Evolutionary conservation across 805 yeast genomes (phyloP), one percentile per base, ranked within the genome.

Genomic region (Metschnikowia lunata): DNA sequence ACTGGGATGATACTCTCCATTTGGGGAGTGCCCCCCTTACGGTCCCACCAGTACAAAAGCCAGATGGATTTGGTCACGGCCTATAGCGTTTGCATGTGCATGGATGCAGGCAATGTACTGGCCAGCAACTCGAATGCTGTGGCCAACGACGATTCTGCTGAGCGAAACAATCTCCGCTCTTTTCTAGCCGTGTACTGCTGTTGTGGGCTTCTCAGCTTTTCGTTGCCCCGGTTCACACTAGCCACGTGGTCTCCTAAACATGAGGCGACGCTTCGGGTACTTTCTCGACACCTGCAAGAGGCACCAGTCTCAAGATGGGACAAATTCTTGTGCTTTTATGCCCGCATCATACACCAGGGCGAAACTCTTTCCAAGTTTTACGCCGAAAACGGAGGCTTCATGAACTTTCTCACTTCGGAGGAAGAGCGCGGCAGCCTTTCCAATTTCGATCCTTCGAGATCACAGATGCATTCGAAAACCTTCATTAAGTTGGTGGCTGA

Each of bases 11-110:
- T 74, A 1, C 54, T 76, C 9, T 74, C 80, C 6, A 52, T 74
- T 7, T 78, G 83, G 83, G 71, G 75, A 39, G 63, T 76, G 4
- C 81, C 82, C 1, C 79, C 81, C 7, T 63, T 67, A 30, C 69
- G 67, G 50, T 67, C 75, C 64, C 80, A 79, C 10, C 74, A 78
- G 18, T 78, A 70, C 58, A 75, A 72, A 46, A 78, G 74, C 54
- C 81, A 76, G 52, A 64, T 78, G 58, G 70, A 72, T 50, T 55
- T 76, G 26, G 52, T 78, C 49, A 67, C 69, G 37, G 76, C 77
- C 2, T 62, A 69, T 40, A 67, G 67, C 48, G 53, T 78, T 29
- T 64, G 76, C 3, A 52, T 78, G 29, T 77, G 81, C 52, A 62
- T 76, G n/a, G 80, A 76, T 46, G 56, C 75, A 31, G 77, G 76